phyloP scores from a whole-genome alignment of 2,329 filamentous ascomycete species.

The Alternaria ventricosa region DNA sequence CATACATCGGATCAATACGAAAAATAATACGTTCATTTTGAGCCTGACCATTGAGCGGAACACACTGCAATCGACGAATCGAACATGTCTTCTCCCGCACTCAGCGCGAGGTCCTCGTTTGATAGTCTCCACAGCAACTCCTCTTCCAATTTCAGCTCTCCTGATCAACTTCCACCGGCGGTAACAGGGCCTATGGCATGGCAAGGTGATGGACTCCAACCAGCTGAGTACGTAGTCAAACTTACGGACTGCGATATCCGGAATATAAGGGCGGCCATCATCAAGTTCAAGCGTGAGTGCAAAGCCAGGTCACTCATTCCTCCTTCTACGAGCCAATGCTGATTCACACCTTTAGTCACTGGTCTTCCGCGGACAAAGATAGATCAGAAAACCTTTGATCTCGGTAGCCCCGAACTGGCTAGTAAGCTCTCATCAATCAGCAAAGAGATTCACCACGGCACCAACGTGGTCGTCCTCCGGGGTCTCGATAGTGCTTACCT shows the following conservation, averaged over 20 bases:
- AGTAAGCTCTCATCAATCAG: conserved; percentile 34
- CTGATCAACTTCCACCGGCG: conserved; percentile 39
- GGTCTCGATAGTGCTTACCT: conserved; percentile 42
- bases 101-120: conserved; percentile 39
- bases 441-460: conserved; percentile 38
- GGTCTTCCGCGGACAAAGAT: conserved; percentile 28
- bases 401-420: conserved; percentile 31
- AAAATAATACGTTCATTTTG: neutral
- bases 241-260: conserved; percentile 34
- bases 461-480: conserved; percentile 40
- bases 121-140: conserved; percentile 40
- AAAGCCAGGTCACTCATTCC: neutral
- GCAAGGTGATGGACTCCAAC: conserved; percentile 35
- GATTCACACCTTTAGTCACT: conserved; percentile 17
- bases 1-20: conserved; percentile 3
- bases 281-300: conserved; percentile 40
- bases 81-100: conserved; percentile 33
- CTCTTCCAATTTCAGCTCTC: conserved; percentile 29
- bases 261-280: conserved; percentile 41
- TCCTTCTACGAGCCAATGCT: neutral
- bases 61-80: neutral
- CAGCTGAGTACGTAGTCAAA: conserved; percentile 35
- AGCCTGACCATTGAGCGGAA: neutral
- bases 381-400: conserved; percentile 31
- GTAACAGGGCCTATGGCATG: conserved; percentile 45